Evolutionary conservation across 768 basidiomycete genomes (phyloP), one percentile per base, ranked within the genome.

Genomic region (Tricholoma bakamatsutake): DNA sequence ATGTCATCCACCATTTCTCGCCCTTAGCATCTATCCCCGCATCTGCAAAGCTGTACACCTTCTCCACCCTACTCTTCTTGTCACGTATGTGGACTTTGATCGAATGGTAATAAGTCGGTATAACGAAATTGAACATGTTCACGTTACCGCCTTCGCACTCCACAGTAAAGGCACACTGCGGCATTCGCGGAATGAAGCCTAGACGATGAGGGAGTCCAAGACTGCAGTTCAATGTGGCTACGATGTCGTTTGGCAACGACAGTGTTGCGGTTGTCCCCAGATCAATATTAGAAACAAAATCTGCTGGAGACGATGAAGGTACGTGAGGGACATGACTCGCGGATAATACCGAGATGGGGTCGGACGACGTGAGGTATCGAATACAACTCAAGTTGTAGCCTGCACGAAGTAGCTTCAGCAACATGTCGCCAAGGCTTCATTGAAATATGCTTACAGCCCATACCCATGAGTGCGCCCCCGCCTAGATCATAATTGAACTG

Each of bases 381-480:
- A 76, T 67, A 51, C 69, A 63, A 55, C 68, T 76, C 52, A 81
- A 60, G 1, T 76, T 66, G 57, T 81, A 82, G 54, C 73, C 80
- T 81, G 30, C 12, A 9, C 6, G 13, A 21, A 17, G 18, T 2
- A 40, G 27, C 49, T 40, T 17, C 24, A 37, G 55, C 12, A 34
- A 10, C 18, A 50, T 46, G 33, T 11, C 4, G 46, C 31, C 27
- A 4, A 18, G 17, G 1, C 7, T 6, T 10, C 34, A 42, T 61
- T n/a, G 45, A 18, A 4, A 43, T 11, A 53, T 53, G 62, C 66
- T 52, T 43, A 74, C 81, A 78, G 50, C 80, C 81, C 71, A 78
- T 73, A 61, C 85, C 84, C 82, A 86, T 85, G 58, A 81, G 60
- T n/a, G 74, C 70, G 4, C 86, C 84, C 0, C 85, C 86, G 3